Conservation (phyloP, 768 basidiomycete genomes). For the Tricholoma hemisulphureum region DNA sequence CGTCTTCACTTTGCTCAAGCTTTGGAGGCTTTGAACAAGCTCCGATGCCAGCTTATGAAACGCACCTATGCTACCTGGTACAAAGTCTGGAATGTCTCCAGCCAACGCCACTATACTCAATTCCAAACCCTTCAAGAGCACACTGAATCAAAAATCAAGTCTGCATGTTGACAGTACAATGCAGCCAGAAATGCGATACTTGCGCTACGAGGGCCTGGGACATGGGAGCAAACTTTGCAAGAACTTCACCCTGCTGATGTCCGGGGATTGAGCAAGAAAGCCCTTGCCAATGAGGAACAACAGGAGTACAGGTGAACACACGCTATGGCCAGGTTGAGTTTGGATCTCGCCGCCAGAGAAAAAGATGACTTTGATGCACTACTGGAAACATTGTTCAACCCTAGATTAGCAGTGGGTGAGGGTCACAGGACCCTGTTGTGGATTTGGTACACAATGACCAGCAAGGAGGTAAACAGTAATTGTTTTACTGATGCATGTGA, state of each 20-base stretch:
- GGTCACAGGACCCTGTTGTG: conserved; percentile 7
- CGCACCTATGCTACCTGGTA: conserved; percentile 15
- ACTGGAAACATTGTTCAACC: neutral
- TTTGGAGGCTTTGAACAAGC: conserved; percentile 7
- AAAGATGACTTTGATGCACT: too few species aligned
- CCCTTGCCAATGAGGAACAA: conserved; percentile 4
- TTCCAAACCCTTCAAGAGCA: conserved; percentile 3
- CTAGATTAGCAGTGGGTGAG: neutral
- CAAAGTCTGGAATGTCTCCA: conserved; percentile 10
- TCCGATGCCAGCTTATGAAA: conserved; percentile 19
- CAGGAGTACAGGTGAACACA: neutral
- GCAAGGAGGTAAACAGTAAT: neutral
- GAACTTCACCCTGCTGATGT: conserved; percentile 1
- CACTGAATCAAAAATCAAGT: conserved; percentile 1
- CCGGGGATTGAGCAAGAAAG: conserved; percentile 1
- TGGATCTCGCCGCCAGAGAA: too few species aligned
- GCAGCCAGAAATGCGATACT: conserved; percentile 4
- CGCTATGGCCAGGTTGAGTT: neutral
- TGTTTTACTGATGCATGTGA: neutral
- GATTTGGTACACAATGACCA: conserved; percentile 12
- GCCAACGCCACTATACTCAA: conserved; percentile 7
- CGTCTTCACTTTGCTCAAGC: conserved; percentile 18
- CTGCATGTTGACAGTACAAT: conserved; percentile 1
- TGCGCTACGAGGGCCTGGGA: conserved; percentile 1
- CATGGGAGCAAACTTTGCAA: neutral